Base-by-base conservation (phyloP, 2,329 filamentous ascomycete genomes). In the Xylariaceae sp. region DNA sequence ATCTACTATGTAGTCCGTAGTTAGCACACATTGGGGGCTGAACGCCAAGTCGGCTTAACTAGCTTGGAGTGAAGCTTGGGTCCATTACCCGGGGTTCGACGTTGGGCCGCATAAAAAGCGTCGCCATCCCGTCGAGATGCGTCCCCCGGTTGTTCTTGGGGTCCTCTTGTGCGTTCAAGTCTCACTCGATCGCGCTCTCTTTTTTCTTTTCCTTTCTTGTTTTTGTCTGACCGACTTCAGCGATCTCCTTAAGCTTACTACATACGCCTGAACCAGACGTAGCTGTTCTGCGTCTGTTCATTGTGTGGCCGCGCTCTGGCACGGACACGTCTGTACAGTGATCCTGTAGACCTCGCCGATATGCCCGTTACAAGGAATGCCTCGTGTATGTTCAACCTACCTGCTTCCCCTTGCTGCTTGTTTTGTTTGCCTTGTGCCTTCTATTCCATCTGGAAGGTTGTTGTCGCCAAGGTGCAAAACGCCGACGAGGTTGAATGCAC, bases 301-400 rank as follows among this genome's bases (percentile, higher is more conserved):
- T 32, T 9, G n/a, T 22, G 18, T n/a, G 36, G 15, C n/a, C 22
- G 18, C 15, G 21, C 7, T 44, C 12, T 21, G 22, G 30, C 21
- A 12, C 22, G 13, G 16, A 19, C 15, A 13, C 32, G 10, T 46
- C 40, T n/a, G 21, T 29, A 26, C 41, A 26, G 13, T 26, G n/a
- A 29, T 29, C 26, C 30, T 43, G 41, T 43, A 43, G 21, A 29
- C 10, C n/a, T 46, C 19, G 7, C 40, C 16, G 47, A 44, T 21
- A 51, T 55, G 53, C 42, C 26, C 6, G 16, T 47, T 40, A 21
- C 34, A 40, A 44, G 36, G 43, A 47, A 36, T 3, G 16, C 13
- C 13, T 39, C 40, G n/a, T 40, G 51, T 53, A 49, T 19, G 26
- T 34, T 16, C 21, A 8, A 26, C n/a, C 15, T 29, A 15, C 5